These are phyloP conservation scores for Fagus crenata DNA, from an alignment of 306 rosid species.

Conservation along the genomic window DNA sequence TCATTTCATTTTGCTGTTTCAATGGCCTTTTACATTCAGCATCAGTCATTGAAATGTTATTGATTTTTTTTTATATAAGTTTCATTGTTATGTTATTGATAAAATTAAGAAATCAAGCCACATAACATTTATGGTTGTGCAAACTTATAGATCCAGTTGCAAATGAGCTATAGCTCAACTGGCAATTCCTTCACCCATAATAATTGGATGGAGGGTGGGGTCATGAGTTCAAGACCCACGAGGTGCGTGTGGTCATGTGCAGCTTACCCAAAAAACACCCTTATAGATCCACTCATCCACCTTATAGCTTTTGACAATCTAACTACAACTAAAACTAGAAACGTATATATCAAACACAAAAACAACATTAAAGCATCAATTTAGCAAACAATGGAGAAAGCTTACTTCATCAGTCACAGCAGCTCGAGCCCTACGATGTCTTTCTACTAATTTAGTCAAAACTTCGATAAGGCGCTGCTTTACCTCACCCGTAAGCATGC, in stretches of 20 bases:
- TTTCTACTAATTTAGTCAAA: constrained; percentile 77
- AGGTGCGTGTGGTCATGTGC: too few relatives aligned
- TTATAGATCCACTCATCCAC: background rate
- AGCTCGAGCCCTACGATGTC: constrained; percentile 84
- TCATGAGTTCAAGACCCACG: too few relatives aligned
- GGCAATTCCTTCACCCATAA: too few relatives aligned
- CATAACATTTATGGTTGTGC: background rate
- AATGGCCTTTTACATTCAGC: background rate
- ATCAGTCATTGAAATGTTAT: background rate
- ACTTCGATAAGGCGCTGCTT: constrained; percentile 69
- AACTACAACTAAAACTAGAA: background rate
- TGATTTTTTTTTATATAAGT: too few relatives aligned
- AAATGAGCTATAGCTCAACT: too few relatives aligned
- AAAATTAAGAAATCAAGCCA: background rate
- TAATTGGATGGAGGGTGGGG: too few relatives aligned
- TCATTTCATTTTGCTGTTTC: background rate
- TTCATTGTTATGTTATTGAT: background rate
- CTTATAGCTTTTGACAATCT: background rate
- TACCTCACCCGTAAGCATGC: constrained; percentile 94
- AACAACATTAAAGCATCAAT: background rate
- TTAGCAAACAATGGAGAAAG: constrained; percentile 8
- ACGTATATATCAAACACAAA: background rate
- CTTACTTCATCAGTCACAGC: constrained; percentile 87
- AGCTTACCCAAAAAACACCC: too few relatives aligned
- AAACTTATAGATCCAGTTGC: background rate